phyloP scores from a whole-genome alignment of 768 basidiomycete genomes.

The Macrolepiota albuminosa region DNA sequence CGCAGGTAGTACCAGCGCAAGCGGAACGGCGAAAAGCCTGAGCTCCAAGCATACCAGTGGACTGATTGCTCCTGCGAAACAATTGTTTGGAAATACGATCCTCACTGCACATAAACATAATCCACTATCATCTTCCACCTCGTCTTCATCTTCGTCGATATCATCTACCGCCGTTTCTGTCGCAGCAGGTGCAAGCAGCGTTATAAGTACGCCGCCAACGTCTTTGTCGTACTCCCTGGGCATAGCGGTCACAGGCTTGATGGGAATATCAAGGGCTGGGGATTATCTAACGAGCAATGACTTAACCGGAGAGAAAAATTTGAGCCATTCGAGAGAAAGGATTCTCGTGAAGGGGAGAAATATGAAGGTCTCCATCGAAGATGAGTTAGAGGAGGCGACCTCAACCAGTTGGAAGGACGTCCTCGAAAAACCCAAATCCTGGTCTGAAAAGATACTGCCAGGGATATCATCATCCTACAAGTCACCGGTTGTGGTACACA shows the following conservation, averaged over 20 bases:
- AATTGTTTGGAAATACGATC: slow-evolving; percentile 12
- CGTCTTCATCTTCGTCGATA: slow-evolving; percentile 52
- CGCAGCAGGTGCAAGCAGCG: slow-evolving; percentile 34
- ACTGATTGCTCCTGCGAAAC: slow-evolving; percentile 27
- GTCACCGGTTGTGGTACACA: slow-evolving; percentile 26
- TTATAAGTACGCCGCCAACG: slow-evolving; percentile 54
- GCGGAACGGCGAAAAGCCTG: slow-evolving; percentile 27
- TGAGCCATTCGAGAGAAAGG: slow-evolving; percentile 20
- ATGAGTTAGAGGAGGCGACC: slow-evolving; percentile 26
- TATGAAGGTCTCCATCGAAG: slow-evolving; percentile 24
- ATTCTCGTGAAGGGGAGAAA: slow-evolving; percentile 28
- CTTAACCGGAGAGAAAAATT: slow-evolving; percentile 10
- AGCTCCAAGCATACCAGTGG: slow-evolving; percentile 37
- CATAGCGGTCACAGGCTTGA: slow-evolving; percentile 36
- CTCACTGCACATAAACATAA: slow-evolving; percentile 13
- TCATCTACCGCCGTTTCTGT: slow-evolving; percentile 37
- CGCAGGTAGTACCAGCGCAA: slow-evolving; percentile 20
- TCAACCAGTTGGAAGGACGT: slow-evolving; percentile 36
- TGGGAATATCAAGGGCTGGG: slow-evolving; percentile 29
- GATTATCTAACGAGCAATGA: slow-evolving; percentile 7
- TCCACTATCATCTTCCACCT: slow-evolving; percentile 32
- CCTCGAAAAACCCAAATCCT: slow-evolving; percentile 25
- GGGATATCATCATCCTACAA: slow-evolving; percentile 35
- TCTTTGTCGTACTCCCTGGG: slow-evolving; percentile 47
- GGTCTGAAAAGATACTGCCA: slow-evolving; percentile 33